Evolutionary conservation across 73 alveolate genomes (phyloP).

Genomic region (Uronychia binucleata): DNA sequence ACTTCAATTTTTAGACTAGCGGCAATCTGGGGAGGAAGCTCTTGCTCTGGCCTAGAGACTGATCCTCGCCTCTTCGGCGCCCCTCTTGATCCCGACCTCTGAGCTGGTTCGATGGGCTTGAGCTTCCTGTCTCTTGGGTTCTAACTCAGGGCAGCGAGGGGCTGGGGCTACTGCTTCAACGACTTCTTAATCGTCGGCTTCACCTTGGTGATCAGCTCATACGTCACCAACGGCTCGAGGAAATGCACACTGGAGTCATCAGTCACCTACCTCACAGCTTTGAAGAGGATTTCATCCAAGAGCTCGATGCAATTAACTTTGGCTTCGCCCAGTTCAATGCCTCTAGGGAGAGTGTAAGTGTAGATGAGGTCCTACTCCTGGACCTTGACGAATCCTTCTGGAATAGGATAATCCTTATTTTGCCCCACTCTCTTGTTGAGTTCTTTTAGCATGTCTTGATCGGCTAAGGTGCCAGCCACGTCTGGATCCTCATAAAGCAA

Average conservation of each 20-base stretch:
- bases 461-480: constrained; percentile 41
- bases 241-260: constrained; percentile 45
- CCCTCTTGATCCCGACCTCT: neutral
- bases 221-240: constrained; percentile 56
- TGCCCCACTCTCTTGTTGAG: constrained; percentile 47
- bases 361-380: constrained; percentile 47
- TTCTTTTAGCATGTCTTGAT: constrained; percentile 45
- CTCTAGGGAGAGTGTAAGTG: constrained; percentile 41
- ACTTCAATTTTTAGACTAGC: constrained; percentile 19
- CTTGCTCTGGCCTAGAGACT: neutral
- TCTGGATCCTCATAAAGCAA: constrained; percentile 70
- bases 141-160: constrained; percentile 19
- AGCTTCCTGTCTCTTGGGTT: constrained; percentile 12
- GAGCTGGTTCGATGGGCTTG: constrained; percentile 9
- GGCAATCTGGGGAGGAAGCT: constrained; percentile 9
- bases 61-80: constrained; percentile 2
- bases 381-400: constrained; percentile 62
- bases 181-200: constrained; percentile 53
- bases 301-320: constrained; percentile 38
- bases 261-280: neutral
- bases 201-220: constrained; percentile 46
- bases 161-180: neutral
- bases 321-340: constrained; percentile 26
- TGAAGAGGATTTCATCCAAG: constrained; percentile 26
- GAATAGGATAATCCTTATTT: constrained; percentile 47